Percentiles rank a stretch among this genome's conserved stretches.
Conservation (phyloP, 2,329 filamentous ascomycete species). For the Penicillium sp. region DNA sequence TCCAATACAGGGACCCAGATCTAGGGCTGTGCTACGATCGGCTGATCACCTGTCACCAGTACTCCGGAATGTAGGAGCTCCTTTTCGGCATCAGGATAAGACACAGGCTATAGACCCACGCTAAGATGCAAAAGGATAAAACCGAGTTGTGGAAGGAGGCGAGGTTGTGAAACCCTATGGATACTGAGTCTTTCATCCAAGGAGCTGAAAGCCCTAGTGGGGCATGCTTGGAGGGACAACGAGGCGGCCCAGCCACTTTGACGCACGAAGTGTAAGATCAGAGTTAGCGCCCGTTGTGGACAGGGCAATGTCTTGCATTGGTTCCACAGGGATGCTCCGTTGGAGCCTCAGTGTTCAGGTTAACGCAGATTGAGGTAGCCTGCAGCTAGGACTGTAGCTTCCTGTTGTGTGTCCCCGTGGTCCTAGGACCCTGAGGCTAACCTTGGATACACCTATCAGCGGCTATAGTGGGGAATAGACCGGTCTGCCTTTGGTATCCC, state of each 20-base stretch:
- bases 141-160: not conserved
- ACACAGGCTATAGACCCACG: not conserved
- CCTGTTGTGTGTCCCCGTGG: conserved; percentile 4
- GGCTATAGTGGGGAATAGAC: not conserved
- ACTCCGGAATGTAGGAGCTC: not conserved
- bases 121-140: not conserved
- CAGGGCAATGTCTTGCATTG: conserved; percentile 21
- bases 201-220: conserved; percentile 9
- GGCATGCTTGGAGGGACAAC: conserved; percentile 15
- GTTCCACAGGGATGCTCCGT: not conserved
- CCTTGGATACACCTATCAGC: conserved; percentile 8
- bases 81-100: not conserved
- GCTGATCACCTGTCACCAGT: not conserved
- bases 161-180: conserved; percentile 2
- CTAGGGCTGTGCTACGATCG: not conserved
- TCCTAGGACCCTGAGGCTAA: not conserved
- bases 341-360: not conserved
- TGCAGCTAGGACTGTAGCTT: not conserved
- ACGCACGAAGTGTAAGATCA: conserved; percentile 13
- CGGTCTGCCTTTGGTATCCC: conserved; percentile 10
- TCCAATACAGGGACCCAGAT: not conserved
- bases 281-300: conserved; percentile 14
- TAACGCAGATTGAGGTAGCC: not conserved
- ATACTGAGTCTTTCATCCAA: conserved; percentile 1
- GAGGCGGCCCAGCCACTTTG: conserved; percentile 16